Percentiles rank a stretch among this genome's conserved stretches.
Conservation (phyloP, 2,329 filamentous ascomycete genomes). For the Diaporthe capsici region DNA sequence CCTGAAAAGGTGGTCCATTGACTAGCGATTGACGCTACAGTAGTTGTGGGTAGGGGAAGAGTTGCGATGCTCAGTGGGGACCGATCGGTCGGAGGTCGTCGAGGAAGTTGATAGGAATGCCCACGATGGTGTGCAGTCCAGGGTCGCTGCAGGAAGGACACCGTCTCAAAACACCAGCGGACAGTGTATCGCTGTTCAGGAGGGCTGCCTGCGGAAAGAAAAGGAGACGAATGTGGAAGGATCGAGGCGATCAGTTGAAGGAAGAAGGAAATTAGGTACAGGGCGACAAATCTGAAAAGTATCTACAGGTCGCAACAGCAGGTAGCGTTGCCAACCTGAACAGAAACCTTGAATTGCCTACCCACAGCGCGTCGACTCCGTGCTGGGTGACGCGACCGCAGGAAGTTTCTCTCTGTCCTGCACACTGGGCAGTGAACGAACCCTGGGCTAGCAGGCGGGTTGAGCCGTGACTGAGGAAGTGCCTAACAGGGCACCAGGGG, state of each 20-base stretch:
- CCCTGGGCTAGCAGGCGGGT: neutral
- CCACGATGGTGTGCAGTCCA: neutral
- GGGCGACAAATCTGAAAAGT: neutral
- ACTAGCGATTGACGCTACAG: neutral
- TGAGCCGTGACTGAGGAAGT: conserved; percentile 7
- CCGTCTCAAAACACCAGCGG: neutral
- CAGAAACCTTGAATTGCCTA: neutral
- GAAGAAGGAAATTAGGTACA: neutral
- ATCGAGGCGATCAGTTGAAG: neutral
- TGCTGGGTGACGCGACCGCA: conserved; percentile 10
- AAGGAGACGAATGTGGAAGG: neutral
- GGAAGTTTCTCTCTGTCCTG: conserved; percentile 6
- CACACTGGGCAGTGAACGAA: neutral
- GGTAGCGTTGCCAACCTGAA: neutral
- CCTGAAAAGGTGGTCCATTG: neutral
- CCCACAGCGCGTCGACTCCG: neutral
- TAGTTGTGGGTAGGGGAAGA: neutral
- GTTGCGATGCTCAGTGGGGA: neutral
- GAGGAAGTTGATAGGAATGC: neutral
- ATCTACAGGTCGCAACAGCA: conserved; percentile 25
- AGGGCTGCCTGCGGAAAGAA: neutral
- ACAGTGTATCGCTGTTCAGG: neutral
- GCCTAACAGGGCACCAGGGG: neutral
- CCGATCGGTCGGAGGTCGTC: neutral
- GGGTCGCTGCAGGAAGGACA: neutral